Conservation (phyloP, 192 early-diverging fungal species). For the Pilaira anomala region DNA sequence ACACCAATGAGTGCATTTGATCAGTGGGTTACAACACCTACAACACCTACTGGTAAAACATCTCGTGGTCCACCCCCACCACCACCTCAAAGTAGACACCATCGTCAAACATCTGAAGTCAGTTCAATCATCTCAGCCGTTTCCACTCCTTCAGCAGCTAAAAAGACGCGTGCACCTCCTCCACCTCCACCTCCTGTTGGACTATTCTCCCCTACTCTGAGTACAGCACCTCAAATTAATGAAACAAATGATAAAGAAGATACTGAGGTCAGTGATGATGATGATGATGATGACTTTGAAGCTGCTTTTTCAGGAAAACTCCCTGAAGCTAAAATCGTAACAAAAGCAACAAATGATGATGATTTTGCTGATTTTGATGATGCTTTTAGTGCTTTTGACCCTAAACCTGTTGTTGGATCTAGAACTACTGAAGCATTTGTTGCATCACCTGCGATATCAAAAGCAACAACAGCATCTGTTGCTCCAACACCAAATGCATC, state of each 20-base stretch:
- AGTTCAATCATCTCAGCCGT: not conserved
- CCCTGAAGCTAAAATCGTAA: conserved; percentile 9
- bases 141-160: not conserved
- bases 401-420: not conserved
- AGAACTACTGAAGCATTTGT: not conserved
- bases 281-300: conserved; percentile 14
- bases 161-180: conserved; percentile 14
- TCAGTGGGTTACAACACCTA: not conserved
- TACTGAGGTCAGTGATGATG: not conserved
- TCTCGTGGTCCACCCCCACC: conserved; percentile 12
- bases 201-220: too few species aligned
- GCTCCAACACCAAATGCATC: not conserved
- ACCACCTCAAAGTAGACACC: conserved; percentile 16
- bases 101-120: conserved; percentile 5
- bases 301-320: conserved; percentile 13
- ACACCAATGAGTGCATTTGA: not conserved
- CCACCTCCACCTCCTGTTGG: conserved; percentile 13
- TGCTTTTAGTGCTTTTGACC: conserved; percentile 23
- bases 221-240: not conserved
- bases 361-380: conserved; percentile 31
- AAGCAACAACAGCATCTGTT: not conserved
- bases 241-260: conserved; percentile 2
- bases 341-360: not conserved
- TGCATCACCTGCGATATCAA: not conserved
- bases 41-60: not conserved